Evolutionary conservation across 371 early-diverging fungal genomes (phyloP).

Genomic region (Capillidium heterosporum): DNA sequence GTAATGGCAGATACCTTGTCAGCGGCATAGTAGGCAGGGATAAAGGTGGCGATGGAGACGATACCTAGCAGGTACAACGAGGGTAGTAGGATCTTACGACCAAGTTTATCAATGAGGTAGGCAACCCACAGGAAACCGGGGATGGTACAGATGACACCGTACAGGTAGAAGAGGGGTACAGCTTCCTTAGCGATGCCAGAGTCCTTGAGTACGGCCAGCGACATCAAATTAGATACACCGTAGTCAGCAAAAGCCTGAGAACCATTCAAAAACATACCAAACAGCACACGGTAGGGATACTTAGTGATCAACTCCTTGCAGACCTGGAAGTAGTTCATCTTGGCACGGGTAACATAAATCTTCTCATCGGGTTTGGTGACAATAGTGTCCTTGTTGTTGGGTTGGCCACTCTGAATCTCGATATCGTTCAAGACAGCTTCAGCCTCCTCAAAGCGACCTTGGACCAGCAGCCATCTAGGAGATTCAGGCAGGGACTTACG

Average conservation of each 20-base stretch:
- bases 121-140: background rate
- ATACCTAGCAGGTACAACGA: conserved; percentile 4
- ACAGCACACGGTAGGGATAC: conserved; percentile 6
- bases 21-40: conserved; percentile 5
- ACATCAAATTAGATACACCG: conserved; percentile 6
- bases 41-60: background rate
- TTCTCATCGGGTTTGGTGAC: background rate
- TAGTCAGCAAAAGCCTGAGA: conserved; percentile 10
- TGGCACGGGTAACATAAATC: background rate
- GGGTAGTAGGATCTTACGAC: conserved; percentile 6
- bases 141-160: conserved; percentile 2
- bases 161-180: conserved; percentile 4
- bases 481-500: conserved; percentile 6
- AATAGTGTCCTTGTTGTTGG: background rate
- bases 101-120: conserved; percentile 5
- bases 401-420: conserved; percentile 4
- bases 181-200: conserved; percentile 1
- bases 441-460: conserved; percentile 6
- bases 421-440: background rate
- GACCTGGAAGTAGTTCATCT: background rate
- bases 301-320: background rate
- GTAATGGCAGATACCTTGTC: background rate
- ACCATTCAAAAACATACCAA: conserved; percentile 6
- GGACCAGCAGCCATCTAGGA: conserved; percentile 6
- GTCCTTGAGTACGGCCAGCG: conserved; percentile 1